Evolutionary conservation across 345 rosid species (phyloP).

Genomic region (Eucalyptus marginata): DNA sequence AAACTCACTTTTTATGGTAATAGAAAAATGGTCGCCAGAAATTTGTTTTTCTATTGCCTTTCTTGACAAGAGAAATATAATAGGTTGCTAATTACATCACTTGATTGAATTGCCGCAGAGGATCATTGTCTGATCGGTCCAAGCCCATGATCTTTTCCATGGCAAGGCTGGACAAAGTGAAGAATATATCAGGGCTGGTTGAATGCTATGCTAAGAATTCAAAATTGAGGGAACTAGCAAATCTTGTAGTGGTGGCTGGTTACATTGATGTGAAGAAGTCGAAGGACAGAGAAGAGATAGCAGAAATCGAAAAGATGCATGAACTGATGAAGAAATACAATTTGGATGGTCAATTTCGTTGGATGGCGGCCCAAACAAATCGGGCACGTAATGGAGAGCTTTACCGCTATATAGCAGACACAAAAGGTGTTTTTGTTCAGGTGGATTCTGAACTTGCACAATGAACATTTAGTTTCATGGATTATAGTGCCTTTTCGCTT

Average conservation of each 20-base stretch:
- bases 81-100: not conserved
- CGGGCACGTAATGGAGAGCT: slow-evolving; percentile 95
- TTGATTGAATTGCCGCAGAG: slow-evolving; percentile 32
- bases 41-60: not conserved
- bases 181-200: slow-evolving; percentile 88
- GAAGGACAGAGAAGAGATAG: slow-evolving; percentile 89
- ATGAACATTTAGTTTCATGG: not conserved
- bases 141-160: slow-evolving; percentile 93
- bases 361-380: slow-evolving; percentile 88
- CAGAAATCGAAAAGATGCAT: slow-evolving; percentile 90
- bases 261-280: slow-evolving; percentile 71
- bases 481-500: not conserved
- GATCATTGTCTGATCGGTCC: slow-evolving; percentile 55
- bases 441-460: slow-evolving; percentile 5
- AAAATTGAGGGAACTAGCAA: slow-evolving; percentile 71
- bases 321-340: slow-evolving; percentile 47
- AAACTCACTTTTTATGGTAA: not conserved
- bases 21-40: not conserved
- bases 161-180: slow-evolving; percentile 93
- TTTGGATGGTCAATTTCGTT: slow-evolving; percentile 82
- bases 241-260: slow-evolving; percentile 89
- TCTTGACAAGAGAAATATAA: not conserved
- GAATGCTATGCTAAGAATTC: slow-evolving; percentile 65
- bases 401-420: slow-evolving; percentile 86
- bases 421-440: slow-evolving; percentile 88